Evolutionary conservation across 139 green algal genomes (phyloP).

Genomic region (Chara braunii): DNA sequence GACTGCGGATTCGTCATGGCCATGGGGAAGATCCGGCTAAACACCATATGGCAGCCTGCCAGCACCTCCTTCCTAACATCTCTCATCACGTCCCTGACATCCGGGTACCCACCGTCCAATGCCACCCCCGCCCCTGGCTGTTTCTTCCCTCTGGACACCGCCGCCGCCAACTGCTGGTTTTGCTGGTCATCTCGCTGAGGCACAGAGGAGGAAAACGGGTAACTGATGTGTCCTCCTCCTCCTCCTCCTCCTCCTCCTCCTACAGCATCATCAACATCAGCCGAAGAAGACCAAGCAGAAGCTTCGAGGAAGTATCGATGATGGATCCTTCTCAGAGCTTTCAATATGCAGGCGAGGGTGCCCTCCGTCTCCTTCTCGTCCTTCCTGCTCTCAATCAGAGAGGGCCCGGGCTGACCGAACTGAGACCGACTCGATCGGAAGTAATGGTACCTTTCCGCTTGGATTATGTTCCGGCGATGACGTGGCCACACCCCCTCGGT

Average conservation of each 20-base stretch:
- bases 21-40: slow-evolving; percentile 65
- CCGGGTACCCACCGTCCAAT: no score
- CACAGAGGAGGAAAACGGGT: no score
- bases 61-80: slow-evolving; percentile 38
- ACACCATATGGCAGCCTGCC: slow-evolving; percentile 54
- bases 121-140: no score
- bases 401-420: slow-evolving; percentile 16
- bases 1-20: slow-evolving; percentile 34
- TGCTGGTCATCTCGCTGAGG: no score
- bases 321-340: slow-evolving; percentile 53
- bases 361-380: slow-evolving; percentile 55
- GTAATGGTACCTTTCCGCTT: slow-evolving; percentile 77
- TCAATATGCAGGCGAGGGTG: slow-evolving; percentile 47
- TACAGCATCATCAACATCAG: slow-evolving; percentile 3
- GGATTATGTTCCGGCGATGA: slow-evolving; percentile 73
- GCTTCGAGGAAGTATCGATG: slow-evolving; percentile 39
- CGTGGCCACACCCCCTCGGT: slow-evolving; percentile 77
- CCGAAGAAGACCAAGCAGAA: neutral
- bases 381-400: slow-evolving; percentile 48
- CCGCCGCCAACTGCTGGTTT: no score
- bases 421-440: slow-evolving; percentile 57
- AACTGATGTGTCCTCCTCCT: no score
- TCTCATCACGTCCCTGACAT: slow-evolving; percentile 40
- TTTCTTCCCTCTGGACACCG: no score
- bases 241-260: no score